Evolutionary conservation across 2,329 filamentous ascomycete species (phyloP).

Genomic region (Colletotrichum sp.): DNA sequence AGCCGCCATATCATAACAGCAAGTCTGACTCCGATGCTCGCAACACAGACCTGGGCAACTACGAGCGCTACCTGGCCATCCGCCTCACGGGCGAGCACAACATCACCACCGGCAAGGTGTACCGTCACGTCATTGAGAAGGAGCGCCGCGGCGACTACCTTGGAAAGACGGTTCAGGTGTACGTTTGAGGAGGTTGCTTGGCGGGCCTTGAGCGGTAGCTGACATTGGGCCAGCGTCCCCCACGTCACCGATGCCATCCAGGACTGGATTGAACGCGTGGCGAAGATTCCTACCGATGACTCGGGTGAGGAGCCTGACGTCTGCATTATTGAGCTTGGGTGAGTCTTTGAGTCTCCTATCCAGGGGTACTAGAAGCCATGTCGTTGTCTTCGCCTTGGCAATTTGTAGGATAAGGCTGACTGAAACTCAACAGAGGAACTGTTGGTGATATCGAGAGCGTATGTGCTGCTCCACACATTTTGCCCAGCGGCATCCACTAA

Average conservation of each 20-base stretch:
- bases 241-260: slow-evolving; percentile 92
- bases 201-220: background rate
- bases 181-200: slow-evolving; percentile 9
- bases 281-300: slow-evolving; percentile 85
- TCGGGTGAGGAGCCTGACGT: slow-evolving; percentile 85
- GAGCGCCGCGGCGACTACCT: slow-evolving; percentile 76
- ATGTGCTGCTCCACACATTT: background rate
- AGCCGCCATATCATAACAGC: background rate
- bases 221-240: slow-evolving; percentile 61
- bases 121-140: slow-evolving; percentile 83
- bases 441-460: slow-evolving; percentile 78
- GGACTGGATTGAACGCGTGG: slow-evolving; percentile 89
- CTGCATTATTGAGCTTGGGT: slow-evolving; percentile 69
- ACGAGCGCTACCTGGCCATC: slow-evolving; percentile 76
- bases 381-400: background rate
- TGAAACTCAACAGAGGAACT: slow-evolving; percentile 25
- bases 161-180: slow-evolving; percentile 84
- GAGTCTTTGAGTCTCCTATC: slow-evolving; percentile 41
- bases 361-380: background rate
- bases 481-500: background rate
- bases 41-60: slow-evolving; percentile 57
- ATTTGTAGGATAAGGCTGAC: background rate
- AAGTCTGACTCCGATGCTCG: slow-evolving; percentile 17
- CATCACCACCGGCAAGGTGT: slow-evolving; percentile 97
- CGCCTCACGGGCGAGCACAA: slow-evolving; percentile 88